Conservation (phyloP, 352 stramenopile genomes). For the Aphanomyces stellatus region DNA sequence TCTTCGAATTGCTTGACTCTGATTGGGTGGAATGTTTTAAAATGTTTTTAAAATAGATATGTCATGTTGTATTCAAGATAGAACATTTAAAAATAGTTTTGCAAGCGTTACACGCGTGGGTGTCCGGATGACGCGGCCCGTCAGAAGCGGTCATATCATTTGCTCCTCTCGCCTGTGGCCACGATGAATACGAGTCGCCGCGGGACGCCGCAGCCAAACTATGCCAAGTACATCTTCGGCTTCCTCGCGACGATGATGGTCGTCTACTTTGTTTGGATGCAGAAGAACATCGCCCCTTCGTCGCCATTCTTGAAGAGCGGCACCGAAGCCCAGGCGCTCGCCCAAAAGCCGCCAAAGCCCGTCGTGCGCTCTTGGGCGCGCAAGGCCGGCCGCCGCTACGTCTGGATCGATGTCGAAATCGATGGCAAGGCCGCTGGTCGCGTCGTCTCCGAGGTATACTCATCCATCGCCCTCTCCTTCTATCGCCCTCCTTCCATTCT, state of each 20-base stretch:
- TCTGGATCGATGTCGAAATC: slow-evolving; percentile 80
- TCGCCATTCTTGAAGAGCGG: background rate
- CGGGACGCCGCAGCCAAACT: background rate
- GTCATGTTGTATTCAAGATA: background rate
- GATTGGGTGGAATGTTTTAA: background rate
- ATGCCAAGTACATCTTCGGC: slow-evolving; percentile 8
- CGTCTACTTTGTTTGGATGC: slow-evolving; percentile 19
- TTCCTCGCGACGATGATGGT: slow-evolving; percentile 7
- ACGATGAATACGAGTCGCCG: slow-evolving; percentile 1
- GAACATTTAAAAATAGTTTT: background rate
- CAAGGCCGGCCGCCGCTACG: slow-evolving; percentile 69
- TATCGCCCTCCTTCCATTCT: background rate
- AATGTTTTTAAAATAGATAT: background rate
- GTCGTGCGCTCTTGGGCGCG: slow-evolving; percentile 27
- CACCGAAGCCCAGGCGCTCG: background rate
- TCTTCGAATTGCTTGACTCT: background rate
- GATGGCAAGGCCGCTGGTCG: slow-evolving; percentile 59
- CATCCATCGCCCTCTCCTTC: background rate
- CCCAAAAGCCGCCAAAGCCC: background rate
- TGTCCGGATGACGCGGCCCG: background rate
- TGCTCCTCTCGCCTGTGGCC: no score
- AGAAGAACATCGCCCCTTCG: background rate
- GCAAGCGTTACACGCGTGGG: background rate
- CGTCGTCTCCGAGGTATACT: slow-evolving; percentile 54
- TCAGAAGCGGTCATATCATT: no score